These are phyloP conservation scores for Fusarium sulawesiense DNA, from an alignment of 2,329 filamentous ascomycete genomes.

Conservation along the genomic window DNA sequence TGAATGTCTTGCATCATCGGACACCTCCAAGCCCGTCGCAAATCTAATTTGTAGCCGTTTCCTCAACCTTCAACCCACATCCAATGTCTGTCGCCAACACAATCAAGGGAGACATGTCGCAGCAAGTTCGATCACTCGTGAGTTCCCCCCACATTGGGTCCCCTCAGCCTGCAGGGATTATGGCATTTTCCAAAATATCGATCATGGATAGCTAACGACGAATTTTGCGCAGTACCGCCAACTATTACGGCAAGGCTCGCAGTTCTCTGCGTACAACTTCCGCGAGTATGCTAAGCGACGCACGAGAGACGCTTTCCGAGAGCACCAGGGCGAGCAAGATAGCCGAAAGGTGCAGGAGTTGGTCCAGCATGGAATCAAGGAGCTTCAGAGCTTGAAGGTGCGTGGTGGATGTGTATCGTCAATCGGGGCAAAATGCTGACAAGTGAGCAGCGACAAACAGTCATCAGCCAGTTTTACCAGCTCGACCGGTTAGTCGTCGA, in stretches of 20 bases:
- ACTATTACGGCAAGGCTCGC: slow-evolving; percentile 83
- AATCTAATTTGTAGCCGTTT: slow-evolving; percentile 31
- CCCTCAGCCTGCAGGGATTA: slow-evolving; percentile 20
- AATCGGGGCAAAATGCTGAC: slow-evolving; percentile 10
- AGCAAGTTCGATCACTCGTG: slow-evolving; percentile 68
- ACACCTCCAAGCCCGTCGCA: slow-evolving; percentile 33
- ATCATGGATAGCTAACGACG: slow-evolving; percentile 28
- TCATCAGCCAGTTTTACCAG: slow-evolving; percentile 95
- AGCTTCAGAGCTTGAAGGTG: slow-evolving; percentile 92
- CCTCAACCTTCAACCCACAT: slow-evolving; percentile 46
- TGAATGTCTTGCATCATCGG: slow-evolving; percentile 48
- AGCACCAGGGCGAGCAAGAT: slow-evolving; percentile 79
- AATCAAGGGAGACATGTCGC: slow-evolving; percentile 65
- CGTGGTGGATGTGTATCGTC: slow-evolving; percentile 15
- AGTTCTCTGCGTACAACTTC: slow-evolving; percentile 97
- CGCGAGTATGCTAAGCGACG: slow-evolving; percentile 93
- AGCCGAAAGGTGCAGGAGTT: slow-evolving; percentile 84
- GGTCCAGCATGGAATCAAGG: slow-evolving; percentile 86
- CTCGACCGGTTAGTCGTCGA: slow-evolving; percentile 92
- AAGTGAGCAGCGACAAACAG: slow-evolving; percentile 83
- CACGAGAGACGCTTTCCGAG: slow-evolving; percentile 90
- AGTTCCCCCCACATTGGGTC: slow-evolving; percentile 45
- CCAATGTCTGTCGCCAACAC: slow-evolving; percentile 54
- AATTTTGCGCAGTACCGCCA: slow-evolving; percentile 79
- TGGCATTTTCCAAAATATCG: slow-evolving; percentile 1